These are phyloP conservation scores for Peronosclerospora sorghi DNA, from an alignment of 352 stramenopile genomes.

Conservation along the genomic window DNA sequence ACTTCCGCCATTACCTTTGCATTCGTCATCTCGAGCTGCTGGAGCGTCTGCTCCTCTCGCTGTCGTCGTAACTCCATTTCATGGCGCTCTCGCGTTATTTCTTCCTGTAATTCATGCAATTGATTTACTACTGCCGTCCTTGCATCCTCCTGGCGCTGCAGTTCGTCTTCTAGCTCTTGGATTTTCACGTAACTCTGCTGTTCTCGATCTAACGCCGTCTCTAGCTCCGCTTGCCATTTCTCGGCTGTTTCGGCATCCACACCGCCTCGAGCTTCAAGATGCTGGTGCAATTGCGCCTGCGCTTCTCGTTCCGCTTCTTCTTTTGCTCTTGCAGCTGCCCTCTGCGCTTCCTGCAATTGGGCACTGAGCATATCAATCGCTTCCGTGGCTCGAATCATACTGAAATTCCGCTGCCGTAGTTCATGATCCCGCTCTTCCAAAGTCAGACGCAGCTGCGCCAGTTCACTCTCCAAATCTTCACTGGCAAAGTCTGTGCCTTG, in stretches of 20 bases:
- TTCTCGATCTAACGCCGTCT: too few species aligned
- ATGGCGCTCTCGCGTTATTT: conserved; percentile 12
- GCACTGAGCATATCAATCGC: conserved; percentile 44
- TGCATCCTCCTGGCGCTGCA: too few species aligned
- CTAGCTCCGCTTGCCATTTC: too few species aligned
- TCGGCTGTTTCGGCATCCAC: conserved; percentile 32
- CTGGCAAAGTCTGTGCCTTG: conserved; percentile 46
- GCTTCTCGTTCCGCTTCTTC: conserved; percentile 19
- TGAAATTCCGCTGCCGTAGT: too few species aligned
- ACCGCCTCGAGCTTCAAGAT: conserved; percentile 11
- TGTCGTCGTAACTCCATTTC: conserved; percentile 24
- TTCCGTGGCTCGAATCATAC: conserved; percentile 48
- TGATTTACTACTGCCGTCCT: conserved; percentile 16
- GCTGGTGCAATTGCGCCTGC: conserved; percentile 21
- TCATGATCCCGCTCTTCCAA: too few species aligned
- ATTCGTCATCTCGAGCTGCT: conserved; percentile 26
- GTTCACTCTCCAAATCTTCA: conserved; percentile 51
- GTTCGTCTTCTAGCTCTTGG: conserved; percentile 29
- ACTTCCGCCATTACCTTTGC: conserved; percentile 20
- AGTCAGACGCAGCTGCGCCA: conserved; percentile 39
- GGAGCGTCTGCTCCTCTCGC: conserved; percentile 25
- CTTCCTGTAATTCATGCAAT: conserved; percentile 32
- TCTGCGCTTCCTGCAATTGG: too few species aligned
- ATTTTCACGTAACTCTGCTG: conserved; percentile 12
- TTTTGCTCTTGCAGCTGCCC: conserved; percentile 15